These are phyloP conservation scores for Trypanosomatidae sp. DNA, from an alignment of 208 protist species.

Conservation along the genomic window DNA sequence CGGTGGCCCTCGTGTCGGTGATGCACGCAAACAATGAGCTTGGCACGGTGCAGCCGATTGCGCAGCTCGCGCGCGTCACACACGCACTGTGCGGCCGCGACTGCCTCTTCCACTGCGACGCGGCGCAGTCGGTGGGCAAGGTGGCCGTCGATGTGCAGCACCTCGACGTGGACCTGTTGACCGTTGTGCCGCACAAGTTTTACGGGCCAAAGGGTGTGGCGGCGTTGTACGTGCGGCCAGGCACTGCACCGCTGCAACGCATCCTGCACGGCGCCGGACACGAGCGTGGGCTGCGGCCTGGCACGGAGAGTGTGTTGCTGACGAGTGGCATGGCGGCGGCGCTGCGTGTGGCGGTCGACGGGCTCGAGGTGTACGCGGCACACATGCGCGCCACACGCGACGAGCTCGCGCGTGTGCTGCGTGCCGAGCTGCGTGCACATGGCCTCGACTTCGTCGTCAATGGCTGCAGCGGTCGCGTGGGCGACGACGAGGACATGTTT, in stretches of 20 bases:
- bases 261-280: constrained; percentile 73
- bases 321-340: constrained; percentile 63
- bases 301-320: constrained; percentile 80
- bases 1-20: constrained; percentile 74
- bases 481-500: too few species aligned
- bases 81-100: constrained; percentile 46
- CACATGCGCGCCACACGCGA: constrained; percentile 46
- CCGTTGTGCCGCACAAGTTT: constrained; percentile 96
- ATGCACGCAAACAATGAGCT: constrained; percentile 97
- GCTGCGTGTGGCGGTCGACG: constrained; percentile 22
- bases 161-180: constrained; percentile 91
- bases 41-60: constrained; percentile 86
- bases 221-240: constrained; percentile 55
- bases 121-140: constrained; percentile 95
- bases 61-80: constrained; percentile 44
- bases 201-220: constrained; percentile 93
- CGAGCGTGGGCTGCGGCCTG: constrained; percentile 62
- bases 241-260: constrained; percentile 35
- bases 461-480: too few species aligned
- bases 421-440: constrained; percentile 25
- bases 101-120: constrained; percentile 89
- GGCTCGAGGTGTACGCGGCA: constrained; percentile 14
- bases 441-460: constrained; percentile 65
- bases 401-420: constrained; percentile 37
- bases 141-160: constrained; percentile 91